phyloP scores from a whole-genome alignment of 2,329 filamentous ascomycete species.

The Colletotrichum spinosum region DNA sequence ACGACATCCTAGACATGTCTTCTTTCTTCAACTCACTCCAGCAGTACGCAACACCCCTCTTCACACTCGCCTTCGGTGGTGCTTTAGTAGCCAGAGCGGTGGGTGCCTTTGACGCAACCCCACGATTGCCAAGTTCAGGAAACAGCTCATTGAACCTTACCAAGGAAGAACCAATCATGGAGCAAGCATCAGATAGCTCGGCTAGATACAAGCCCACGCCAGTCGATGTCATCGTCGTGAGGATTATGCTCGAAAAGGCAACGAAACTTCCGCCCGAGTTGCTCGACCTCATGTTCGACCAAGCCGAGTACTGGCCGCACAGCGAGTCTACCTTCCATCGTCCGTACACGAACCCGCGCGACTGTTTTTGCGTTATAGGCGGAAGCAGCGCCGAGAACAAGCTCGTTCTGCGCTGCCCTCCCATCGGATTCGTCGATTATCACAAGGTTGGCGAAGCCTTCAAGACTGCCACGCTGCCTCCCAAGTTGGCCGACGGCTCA shows the following conservation, averaged over 20 bases:
- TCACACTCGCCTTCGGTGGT: conserved; percentile 20
- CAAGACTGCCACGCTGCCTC: conserved; percentile 28
- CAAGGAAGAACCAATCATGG: too few relatives aligned
- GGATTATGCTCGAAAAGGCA: conserved; percentile 58
- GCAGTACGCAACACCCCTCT: conserved; percentile 19
- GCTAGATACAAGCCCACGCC: conserved; percentile 50
- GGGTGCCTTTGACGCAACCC: not conserved
- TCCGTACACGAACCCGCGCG: conserved; percentile 28
- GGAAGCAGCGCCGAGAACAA: conserved; percentile 43
- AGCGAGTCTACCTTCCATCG: conserved; percentile 50
- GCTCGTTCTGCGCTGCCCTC: conserved; percentile 50
- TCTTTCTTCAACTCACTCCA: conserved; percentile 23
- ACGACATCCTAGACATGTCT: not conserved
- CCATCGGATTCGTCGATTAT: conserved; percentile 47
- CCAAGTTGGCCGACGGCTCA: conserved; percentile 22
- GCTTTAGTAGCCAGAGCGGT: conserved; percentile 21
- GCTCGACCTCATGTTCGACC: conserved; percentile 66
- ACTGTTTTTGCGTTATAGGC: conserved; percentile 42
- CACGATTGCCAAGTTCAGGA: not conserved
- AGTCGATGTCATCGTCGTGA: conserved; percentile 62
- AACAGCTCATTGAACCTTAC: not conserved
- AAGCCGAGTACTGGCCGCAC: conserved; percentile 73
- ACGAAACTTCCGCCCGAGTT: conserved; percentile 64
- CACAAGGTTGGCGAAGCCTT: conserved; percentile 22
- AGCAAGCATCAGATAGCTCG: not conserved